These are phyloP conservation scores for Chlorophyllum brunneum DNA, from an alignment of 768 basidiomycete species.

Conservation along the genomic window DNA sequence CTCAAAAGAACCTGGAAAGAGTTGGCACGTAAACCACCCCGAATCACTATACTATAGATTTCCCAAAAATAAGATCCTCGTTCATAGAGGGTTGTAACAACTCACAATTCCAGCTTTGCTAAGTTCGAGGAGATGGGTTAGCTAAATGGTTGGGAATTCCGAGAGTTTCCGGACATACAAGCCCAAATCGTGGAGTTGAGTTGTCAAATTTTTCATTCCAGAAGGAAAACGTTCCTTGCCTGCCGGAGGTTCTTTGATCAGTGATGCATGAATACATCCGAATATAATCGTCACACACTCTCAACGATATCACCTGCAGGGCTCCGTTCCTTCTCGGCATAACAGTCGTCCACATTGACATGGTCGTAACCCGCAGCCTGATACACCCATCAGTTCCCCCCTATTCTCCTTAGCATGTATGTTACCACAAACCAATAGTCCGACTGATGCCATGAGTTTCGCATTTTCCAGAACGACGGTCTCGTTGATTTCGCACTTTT, in stretches of 20 bases:
- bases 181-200: conserved; percentile 50
- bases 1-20: conserved; percentile 64
- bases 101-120: conserved; percentile 63
- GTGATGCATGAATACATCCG: not conserved
- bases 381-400: no score
- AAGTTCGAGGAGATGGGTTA: not conserved
- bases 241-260: conserved; percentile 17
- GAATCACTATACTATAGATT: conserved; percentile 55
- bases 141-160: not conserved
- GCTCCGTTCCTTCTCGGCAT: conserved; percentile 53
- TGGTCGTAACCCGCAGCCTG: conserved; percentile 56
- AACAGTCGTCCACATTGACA: conserved; percentile 64
- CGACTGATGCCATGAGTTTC: conserved; percentile 44
- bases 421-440: conserved; percentile 45
- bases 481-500: conserved; percentile 58
- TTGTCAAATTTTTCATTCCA: conserved; percentile 55
- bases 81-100: not conserved
- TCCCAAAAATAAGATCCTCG: not conserved
- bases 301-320: conserved; percentile 49
- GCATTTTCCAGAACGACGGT: conserved; percentile 46
- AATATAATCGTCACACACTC: conserved; percentile 30
- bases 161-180: conserved; percentile 38
- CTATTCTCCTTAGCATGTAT: no score
- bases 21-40: conserved; percentile 64
- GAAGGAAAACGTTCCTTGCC: conserved; percentile 50